phyloP scores from a whole-genome alignment of 2,329 filamentous ascomycete species.

The Arthrobotrys iridis region DNA sequence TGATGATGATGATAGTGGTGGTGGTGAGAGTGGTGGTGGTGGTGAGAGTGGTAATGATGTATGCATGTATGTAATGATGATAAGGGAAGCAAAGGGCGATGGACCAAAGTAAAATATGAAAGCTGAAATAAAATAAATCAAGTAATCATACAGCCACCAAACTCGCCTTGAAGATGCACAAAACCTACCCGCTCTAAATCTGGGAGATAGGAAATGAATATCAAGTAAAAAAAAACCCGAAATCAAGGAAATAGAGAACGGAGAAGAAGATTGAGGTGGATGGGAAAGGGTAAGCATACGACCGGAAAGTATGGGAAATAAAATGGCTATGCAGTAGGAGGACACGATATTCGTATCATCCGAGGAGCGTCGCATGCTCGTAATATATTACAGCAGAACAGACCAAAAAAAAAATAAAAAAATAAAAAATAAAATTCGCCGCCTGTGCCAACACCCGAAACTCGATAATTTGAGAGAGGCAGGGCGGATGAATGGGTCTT shows the following conservation, averaged over 20 bases:
- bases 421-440: too few relatives aligned
- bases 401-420: background rate
- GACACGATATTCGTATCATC: slow-evolving; percentile 23
- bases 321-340: slow-evolving; percentile 41
- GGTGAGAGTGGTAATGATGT: background rate
- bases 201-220: slow-evolving; percentile 54
- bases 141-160: slow-evolving; percentile 55
- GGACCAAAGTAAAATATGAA: background rate
- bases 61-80: too few relatives aligned
- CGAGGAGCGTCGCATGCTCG: slow-evolving; percentile 21
- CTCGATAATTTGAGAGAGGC: background rate
- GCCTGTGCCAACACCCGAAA: slow-evolving; percentile 4
- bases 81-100: slow-evolving; percentile 54
- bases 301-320: slow-evolving; percentile 9
- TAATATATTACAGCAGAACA: slow-evolving; percentile 49
- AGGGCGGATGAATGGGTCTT: background rate
- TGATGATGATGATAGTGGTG: background rate
- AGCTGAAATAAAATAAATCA: slow-evolving; percentile 56
- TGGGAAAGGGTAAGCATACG: slow-evolving; percentile 22
- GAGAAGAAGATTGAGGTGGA: slow-evolving; percentile 29
- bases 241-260: slow-evolving; percentile 34
- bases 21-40: background rate
- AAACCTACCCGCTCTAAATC: slow-evolving; percentile 54
- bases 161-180: slow-evolving; percentile 55
- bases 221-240: slow-evolving; percentile 44